These are phyloP conservation scores for Amanita brunnescens DNA, from an alignment of 768 basidiomycete genomes.

Conservation along the genomic window DNA sequence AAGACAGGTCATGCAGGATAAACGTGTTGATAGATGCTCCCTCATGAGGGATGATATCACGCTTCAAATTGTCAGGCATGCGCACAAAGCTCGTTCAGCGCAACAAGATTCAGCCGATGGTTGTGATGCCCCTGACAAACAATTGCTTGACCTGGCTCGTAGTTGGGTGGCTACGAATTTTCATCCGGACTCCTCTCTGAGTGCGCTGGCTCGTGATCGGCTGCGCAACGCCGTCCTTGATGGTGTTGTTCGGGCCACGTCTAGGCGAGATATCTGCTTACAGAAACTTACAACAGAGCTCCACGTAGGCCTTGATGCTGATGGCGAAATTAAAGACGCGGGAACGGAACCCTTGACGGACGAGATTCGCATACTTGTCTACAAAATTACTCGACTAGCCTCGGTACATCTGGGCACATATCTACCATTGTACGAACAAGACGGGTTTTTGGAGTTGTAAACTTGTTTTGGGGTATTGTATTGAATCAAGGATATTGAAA, in stretches of 20 bases:
- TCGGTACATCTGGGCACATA: slow-evolving; percentile 71
- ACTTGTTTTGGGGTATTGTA: neutral
- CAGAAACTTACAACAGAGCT: slow-evolving; percentile 18
- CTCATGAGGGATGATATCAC: slow-evolving; percentile 55
- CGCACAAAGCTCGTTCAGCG: slow-evolving; percentile 33
- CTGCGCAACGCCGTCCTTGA: slow-evolving; percentile 57
- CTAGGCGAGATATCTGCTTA: slow-evolving; percentile 29
- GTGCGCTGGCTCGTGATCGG: slow-evolving; percentile 50
- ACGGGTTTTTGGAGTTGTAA: slow-evolving; percentile 33
- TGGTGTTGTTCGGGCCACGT: slow-evolving; percentile 45
- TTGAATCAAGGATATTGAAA: slow-evolving; percentile 15
- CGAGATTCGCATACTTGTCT: slow-evolving; percentile 61
- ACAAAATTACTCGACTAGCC: slow-evolving; percentile 65
- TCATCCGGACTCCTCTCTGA: slow-evolving; percentile 48
- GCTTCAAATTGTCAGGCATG: slow-evolving; percentile 68
- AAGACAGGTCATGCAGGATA: slow-evolving; percentile 16
- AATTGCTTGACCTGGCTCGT: slow-evolving; percentile 50
- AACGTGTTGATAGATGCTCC: slow-evolving; percentile 46
- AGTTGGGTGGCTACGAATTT: slow-evolving; percentile 69
- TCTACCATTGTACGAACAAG: slow-evolving; percentile 66
- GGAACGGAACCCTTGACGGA: slow-evolving; percentile 68
- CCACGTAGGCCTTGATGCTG: neutral
- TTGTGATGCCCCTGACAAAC: slow-evolving; percentile 35
- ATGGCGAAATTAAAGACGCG: slow-evolving; percentile 15
- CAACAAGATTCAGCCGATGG: neutral